Conservation (phyloP, 768 basidiomycete genomes). For the Kwoniella sp. region DNA sequence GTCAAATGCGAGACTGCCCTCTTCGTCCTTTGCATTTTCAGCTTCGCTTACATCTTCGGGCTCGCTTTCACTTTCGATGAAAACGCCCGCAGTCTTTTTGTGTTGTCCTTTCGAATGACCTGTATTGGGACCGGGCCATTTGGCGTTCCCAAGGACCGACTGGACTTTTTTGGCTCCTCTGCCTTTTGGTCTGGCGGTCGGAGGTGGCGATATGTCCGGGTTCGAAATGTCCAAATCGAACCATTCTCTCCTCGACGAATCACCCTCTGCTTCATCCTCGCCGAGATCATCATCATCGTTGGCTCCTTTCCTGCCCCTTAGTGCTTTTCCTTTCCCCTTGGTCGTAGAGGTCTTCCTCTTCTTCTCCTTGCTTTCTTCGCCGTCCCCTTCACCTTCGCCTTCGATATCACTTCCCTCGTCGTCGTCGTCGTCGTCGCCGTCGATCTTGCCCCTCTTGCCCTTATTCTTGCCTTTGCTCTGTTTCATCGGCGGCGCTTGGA, state of each 20-base stretch:
- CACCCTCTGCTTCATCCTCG: not conserved
- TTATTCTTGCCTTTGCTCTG: slow-evolving; percentile 14
- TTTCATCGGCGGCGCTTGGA: slow-evolving; percentile 22
- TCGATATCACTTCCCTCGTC: not conserved
- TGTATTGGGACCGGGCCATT: not conserved
- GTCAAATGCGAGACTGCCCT: not conserved
- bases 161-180: not conserved
- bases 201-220: not conserved
- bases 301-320: not conserved
- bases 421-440: slow-evolving; percentile 10
- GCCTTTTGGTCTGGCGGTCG: not conserved
- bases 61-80: not conserved
- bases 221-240: not conserved
- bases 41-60: not conserved
- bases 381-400: not conserved
- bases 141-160: not conserved
- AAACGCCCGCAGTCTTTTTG: not conserved
- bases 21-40: not conserved
- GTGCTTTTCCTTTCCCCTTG: not conserved
- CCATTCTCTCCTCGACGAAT: not conserved
- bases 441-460: not conserved
- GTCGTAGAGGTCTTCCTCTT: not conserved
- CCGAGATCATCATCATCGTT: not conserved
- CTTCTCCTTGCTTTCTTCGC: not conserved
- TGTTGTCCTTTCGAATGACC: not conserved